phyloP scores from a whole-genome alignment of 805 yeast genomes.

The Schizosaccharomyces japonicus region DNA sequence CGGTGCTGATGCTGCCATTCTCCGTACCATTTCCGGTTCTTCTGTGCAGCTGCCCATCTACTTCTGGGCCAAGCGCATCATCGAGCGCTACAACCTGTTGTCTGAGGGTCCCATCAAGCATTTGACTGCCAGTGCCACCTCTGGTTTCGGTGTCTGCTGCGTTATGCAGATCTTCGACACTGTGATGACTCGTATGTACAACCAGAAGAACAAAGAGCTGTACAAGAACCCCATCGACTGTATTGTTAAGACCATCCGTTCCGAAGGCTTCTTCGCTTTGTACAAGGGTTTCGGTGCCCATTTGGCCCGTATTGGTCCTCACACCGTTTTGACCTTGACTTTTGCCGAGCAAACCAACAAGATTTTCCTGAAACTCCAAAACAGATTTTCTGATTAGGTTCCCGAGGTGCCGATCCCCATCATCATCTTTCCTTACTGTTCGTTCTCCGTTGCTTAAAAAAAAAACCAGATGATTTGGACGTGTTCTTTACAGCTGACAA shows the following conservation, averaged over 20 bases:
- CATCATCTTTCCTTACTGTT: too few species aligned
- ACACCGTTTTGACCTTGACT: conserved; percentile 67
- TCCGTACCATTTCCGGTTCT: conserved; percentile 90
- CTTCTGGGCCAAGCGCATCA: conserved; percentile 43
- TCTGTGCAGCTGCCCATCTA: conserved; percentile 85
- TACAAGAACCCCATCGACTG: conserved; percentile 81
- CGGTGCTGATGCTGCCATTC: conserved; percentile 83
- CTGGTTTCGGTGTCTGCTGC: conserved; percentile 81
- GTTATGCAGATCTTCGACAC: conserved; percentile 98
- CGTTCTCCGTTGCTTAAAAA: too few species aligned
- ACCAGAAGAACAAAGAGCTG: conserved; percentile 59
- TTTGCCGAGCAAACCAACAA: conserved; percentile 91
- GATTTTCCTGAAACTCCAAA: not conserved
- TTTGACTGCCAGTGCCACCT: conserved; percentile 43
- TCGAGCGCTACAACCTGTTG: conserved; percentile 30
- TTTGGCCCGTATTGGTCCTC: conserved; percentile 78
- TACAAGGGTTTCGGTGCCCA: conserved; percentile 94
- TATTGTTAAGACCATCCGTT: conserved; percentile 49
- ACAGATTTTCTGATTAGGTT: too few species aligned
- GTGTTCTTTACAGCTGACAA: too few species aligned
- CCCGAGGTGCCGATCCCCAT: too few species aligned
- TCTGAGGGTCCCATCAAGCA: conserved; percentile 47
- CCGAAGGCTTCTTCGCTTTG: conserved; percentile 70
- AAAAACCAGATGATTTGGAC: too few species aligned
- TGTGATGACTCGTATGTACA: conserved; percentile 76